Conservation (phyloP, 495 filamentous ascomycete genomes). For the Pyronema omphalodes region DNA sequence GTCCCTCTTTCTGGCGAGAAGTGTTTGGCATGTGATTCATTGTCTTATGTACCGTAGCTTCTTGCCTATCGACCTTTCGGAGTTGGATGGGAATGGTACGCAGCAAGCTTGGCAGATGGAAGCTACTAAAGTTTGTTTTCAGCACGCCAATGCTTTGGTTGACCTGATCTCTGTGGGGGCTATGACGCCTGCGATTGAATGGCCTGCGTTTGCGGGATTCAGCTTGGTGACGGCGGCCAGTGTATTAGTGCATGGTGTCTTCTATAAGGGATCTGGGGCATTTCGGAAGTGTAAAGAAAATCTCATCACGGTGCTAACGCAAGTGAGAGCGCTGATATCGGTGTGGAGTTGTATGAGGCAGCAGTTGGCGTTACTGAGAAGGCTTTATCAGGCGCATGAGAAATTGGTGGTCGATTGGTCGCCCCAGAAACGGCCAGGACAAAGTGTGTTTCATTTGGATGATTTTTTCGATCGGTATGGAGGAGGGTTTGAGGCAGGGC, state of each 20-base stretch:
- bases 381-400: constrained; percentile 50
- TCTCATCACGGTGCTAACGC: constrained; percentile 35
- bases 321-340: constrained; percentile 51
- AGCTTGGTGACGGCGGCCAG: constrained; percentile 68
- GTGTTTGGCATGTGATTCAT: constrained; percentile 69
- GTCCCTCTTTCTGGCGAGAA: constrained; percentile 57
- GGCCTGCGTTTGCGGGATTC: constrained; percentile 67
- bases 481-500: constrained; percentile 10
- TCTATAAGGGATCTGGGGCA: constrained; percentile 35
- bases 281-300: constrained; percentile 1
- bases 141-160: constrained; percentile 70
- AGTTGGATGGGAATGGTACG: constrained; percentile 57
- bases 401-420: constrained; percentile 60
- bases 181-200: constrained; percentile 46
- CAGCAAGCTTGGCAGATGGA: constrained; percentile 86
- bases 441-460: constrained; percentile 53
- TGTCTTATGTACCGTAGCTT: constrained; percentile 74
- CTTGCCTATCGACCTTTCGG: constrained; percentile 61
- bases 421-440: constrained; percentile 22
- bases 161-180: constrained; percentile 64
- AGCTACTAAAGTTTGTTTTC: constrained; percentile 68
- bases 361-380: constrained; percentile 48
- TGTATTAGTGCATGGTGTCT: constrained; percentile 66
- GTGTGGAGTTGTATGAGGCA: constrained; percentile 41
- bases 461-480: constrained; percentile 69